Evolutionary conservation across 768 basidiomycete genomes (phyloP), one percentile per base, ranked within the genome.

Genomic region (Daedaleopsis sinensis): DNA sequence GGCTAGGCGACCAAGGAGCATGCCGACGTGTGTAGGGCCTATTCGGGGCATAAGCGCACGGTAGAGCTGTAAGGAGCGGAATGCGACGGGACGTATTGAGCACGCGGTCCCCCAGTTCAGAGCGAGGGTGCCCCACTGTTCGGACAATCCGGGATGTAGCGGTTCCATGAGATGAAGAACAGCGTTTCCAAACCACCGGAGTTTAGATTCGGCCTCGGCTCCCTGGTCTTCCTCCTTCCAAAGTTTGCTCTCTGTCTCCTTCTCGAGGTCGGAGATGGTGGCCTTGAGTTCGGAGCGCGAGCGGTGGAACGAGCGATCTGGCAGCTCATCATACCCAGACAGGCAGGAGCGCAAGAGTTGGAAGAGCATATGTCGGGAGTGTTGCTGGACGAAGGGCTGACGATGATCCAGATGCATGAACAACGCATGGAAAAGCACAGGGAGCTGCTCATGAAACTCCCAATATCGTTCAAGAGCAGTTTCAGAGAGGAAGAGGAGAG

Each of bases 61-160:
- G 75, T 93, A 94, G n/a, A 94, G 79, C 71, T 97, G 95, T 61
- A 97, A 78, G 11, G 94, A 96, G 36, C 94, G 84, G 76, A 91
- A 93, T 3, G 96, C 94, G 19, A 88, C 86, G 42, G 87, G 86
- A 50, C 93, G 86, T 62, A 94, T 93, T 16, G 92, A 90, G 68
- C 94, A 96, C 1, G 88, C 81, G 13, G 93, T 94, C 5, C 93
- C 90, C 88, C 96, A 97, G 32, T 80, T 76, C 59, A 97, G 75
- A 11, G 92, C 90, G 35, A 94, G 65, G 3, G 87, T 87, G 7
- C 92, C 93, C 88, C 96, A 94, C 48, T 83, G 79, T 56, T 89
- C 84, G 39, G 85, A 78, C 35, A 96, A 75, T n/a, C 80, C 78
- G 10, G 90, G 85, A 52, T 85, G 84, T 16, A 92, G 77, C 19